A percentile compares a stretch with the other conserved stretches of the same genome.
phyloP scores from a whole-genome alignment of 495 filamentous ascomycete genomes.

The Neurospora sp. region DNA sequence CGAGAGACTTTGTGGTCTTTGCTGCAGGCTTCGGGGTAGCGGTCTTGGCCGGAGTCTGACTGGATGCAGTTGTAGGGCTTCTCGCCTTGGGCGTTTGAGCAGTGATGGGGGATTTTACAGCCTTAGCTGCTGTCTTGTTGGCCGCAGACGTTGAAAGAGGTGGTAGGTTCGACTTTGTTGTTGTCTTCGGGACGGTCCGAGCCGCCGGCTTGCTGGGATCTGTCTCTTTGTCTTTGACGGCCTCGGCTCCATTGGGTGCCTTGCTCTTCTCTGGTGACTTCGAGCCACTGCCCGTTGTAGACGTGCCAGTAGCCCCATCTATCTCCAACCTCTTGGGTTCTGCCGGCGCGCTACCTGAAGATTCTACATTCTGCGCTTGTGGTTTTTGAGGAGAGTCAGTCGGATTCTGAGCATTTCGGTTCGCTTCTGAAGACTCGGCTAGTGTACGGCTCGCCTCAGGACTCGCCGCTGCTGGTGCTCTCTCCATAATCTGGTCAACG shows the following conservation, averaged over 20 bases:
- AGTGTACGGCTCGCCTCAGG: conserved; percentile 21
- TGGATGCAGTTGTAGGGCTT: conserved; percentile 15
- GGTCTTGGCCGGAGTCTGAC: conserved; percentile 15
- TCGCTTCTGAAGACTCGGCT: conserved; percentile 21
- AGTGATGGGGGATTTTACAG: conserved; percentile 28
- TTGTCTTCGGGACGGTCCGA: conserved; percentile 28
- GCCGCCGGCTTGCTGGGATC: conserved; percentile 32
- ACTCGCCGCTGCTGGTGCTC: conserved; percentile 19
- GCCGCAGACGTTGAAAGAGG: conserved; percentile 19
- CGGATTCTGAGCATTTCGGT: conserved; percentile 2
- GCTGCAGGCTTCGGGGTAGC: conserved; percentile 19
- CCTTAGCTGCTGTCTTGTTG: conserved; percentile 25
- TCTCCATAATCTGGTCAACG: conserved; percentile 20
- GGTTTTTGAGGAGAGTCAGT: background rate
- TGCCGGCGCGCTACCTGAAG: conserved; percentile 1
- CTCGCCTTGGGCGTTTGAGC: conserved; percentile 15
- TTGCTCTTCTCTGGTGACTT: background rate
- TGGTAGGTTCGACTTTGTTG: conserved; percentile 20
- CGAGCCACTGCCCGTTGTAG: background rate
- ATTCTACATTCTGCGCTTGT: conserved; percentile 9
- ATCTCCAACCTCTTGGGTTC: background rate
- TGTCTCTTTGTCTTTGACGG: conserved; percentile 11
- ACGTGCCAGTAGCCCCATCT: background rate
- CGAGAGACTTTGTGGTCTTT: conserved; percentile 16
- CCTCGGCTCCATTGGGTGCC: conserved; percentile 3